phyloP scores from a whole-genome alignment of 2,329 filamentous ascomycete species.

The Hypoxylon sp. region DNA sequence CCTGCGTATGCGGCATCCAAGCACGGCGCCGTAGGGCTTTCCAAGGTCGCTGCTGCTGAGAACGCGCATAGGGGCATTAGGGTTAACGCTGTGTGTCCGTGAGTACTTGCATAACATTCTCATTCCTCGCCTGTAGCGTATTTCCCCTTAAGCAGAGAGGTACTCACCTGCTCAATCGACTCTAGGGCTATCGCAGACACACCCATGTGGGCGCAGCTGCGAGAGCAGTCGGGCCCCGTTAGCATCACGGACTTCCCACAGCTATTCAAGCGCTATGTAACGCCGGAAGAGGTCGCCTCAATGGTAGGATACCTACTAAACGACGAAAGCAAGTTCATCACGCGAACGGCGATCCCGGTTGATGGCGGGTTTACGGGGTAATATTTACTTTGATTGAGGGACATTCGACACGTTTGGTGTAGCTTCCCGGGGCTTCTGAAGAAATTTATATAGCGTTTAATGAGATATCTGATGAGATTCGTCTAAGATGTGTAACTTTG shows the following conservation, averaged over 20 bases:
- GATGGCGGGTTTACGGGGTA: conserved; percentile 51
- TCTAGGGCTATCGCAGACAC: conserved; percentile 33
- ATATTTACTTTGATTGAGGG: neutral
- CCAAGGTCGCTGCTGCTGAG: conserved; percentile 53
- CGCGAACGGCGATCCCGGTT: conserved; percentile 44
- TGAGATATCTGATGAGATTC: neutral
- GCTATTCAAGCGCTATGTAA: conserved; percentile 51
- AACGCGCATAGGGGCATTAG: conserved; percentile 43
- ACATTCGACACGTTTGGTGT: neutral
- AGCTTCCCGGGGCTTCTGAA: neutral
- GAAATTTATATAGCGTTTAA: neutral
- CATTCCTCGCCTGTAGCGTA: neutral
- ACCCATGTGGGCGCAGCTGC: conserved; percentile 29
- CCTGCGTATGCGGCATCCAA: conserved; percentile 55
- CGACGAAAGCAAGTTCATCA: conserved; percentile 55
- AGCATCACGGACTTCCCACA: conserved; percentile 28
- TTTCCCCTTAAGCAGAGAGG: neutral
- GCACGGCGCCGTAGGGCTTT: conserved; percentile 53
- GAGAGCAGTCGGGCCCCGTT: conserved; percentile 3
- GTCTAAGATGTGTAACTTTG: neutral
- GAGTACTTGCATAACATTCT: conserved; percentile 23
- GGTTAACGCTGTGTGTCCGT: conserved; percentile 53
- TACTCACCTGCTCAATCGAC: neutral
- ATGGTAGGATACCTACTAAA: conserved; percentile 54
- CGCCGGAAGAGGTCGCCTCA: conserved; percentile 52